Percentiles rank a stretch among this genome's conserved stretches.
These are phyloP conservation scores for Metarhizium album DNA, from an alignment of 2,329 filamentous ascomycete genomes.

Conservation along the genomic window DNA sequence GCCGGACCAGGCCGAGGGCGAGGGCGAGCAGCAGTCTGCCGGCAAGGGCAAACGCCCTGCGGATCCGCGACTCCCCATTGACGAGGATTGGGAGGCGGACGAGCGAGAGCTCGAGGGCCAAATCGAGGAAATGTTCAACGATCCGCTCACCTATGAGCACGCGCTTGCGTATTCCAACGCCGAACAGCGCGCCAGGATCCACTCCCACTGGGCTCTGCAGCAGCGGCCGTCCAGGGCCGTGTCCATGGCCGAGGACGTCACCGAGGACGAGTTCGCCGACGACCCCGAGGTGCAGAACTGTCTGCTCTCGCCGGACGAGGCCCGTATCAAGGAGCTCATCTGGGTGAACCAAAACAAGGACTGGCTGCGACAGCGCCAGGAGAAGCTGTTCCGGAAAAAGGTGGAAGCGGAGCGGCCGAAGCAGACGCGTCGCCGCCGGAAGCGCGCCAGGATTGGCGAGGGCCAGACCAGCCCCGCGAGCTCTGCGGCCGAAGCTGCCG, in stretches of 20 bases:
- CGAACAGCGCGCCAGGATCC: constrained; percentile 42
- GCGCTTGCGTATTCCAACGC: constrained; percentile 48
- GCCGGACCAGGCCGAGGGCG: constrained; percentile 10
- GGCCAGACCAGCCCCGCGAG: constrained; percentile 55
- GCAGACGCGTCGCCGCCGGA: constrained; percentile 44
- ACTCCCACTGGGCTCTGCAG: constrained; percentile 40
- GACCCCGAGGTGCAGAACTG: constrained; percentile 82
- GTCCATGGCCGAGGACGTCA: constrained; percentile 55
- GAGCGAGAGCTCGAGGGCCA: constrained; percentile 58
- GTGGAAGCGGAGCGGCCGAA: constrained; percentile 46
- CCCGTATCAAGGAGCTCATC: constrained; percentile 74
- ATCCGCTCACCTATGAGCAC: constrained; percentile 46
- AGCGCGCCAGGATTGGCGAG: constrained; percentile 50
- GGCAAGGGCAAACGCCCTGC: constrained; percentile 15
- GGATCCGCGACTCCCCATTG: constrained; percentile 41
- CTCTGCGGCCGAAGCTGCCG: constrained; percentile 58
- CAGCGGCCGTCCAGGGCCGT: constrained; percentile 36
- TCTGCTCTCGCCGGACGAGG: constrained; percentile 61
- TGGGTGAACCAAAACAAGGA: constrained; percentile 95
- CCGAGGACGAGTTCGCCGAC: constrained; percentile 74
- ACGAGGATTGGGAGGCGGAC: constrained; percentile 51
- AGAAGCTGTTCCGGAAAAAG: constrained; percentile 69
- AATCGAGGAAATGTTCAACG: constrained; percentile 59
- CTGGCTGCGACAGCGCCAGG: constrained; percentile 78
- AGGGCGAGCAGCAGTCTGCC: not conserved